Evolutionary conservation across 176 grass and related monocot genomes (phyloP), one percentile per base, ranked within the genome.

Genomic region (Calamus simplicifolius): DNA sequence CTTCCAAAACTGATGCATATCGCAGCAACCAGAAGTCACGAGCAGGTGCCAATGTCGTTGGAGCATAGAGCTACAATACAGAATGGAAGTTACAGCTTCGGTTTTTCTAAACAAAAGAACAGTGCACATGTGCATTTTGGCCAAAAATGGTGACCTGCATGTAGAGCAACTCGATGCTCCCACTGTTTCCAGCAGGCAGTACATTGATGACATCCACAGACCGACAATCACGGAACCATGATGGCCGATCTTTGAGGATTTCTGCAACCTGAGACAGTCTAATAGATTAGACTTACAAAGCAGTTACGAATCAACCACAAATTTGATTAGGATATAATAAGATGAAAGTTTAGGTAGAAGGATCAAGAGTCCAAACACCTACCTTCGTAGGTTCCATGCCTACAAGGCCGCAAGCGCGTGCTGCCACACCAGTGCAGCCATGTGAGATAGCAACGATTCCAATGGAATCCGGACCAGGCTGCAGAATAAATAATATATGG

Each of bases 381-480:
- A 92, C 94, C 81, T 89, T 98, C 0, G 85, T 83, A 67, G 94
- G 84, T 63, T 98, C 94, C 68, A 98, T 83, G 76, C 94, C 75
- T 38, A 98, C 85, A 16, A 98, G 88, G 73, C 85, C 88, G 66
- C 88, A 98, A 75, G 94, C 94, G 70, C 88, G 76, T 68, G 94
- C 81, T 19, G 94, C 94, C 8, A 98, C 76, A 54, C 94, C 94
- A 19, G 73, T 70, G 70, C 94, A 98, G 48, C 89, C 82, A 60
- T 89, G 87, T 57, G 94, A 98, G 80, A 98, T 88, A 80, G 94
- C 84, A 56, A 98, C 81, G 88, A 92, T 98, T 98, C 94, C 94
- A 82, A 86, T 89, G 79, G 94, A 98, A 98, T 98, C 94, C 88
- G 94, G 94, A 98, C 94, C 94, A 98, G 94, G 94, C 94, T 98